Evolutionary conservation across 2,329 filamentous ascomycete species (phyloP).

Genomic region (Apiospora arundinis): DNA sequence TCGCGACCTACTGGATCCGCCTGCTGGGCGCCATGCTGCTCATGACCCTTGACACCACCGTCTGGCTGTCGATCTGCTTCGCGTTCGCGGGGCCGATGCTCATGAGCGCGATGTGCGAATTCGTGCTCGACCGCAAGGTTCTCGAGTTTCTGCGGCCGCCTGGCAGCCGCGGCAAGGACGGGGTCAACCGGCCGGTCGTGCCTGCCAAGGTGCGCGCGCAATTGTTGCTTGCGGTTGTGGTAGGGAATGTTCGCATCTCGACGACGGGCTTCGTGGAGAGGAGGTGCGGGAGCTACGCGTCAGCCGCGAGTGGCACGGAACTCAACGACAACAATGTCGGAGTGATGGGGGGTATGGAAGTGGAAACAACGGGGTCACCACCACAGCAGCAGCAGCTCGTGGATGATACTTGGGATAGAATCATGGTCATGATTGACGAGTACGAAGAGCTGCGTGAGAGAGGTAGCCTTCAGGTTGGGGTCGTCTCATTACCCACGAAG

Average conservation of each 20-base stretch:
- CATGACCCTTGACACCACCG: conserved; percentile 35
- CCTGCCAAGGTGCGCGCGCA: conserved; percentile 34
- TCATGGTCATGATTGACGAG: conserved; percentile 40
- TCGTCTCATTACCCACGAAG: conserved; percentile 36
- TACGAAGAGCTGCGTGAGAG: conserved; percentile 28
- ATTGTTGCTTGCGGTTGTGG: conserved; percentile 38
- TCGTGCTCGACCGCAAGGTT: conserved; percentile 38
- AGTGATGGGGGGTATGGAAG: neutral
- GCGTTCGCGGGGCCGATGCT: conserved; percentile 40
- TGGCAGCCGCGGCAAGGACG: neutral
- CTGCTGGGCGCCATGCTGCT: conserved; percentile 35
- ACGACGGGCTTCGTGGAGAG: conserved; percentile 32
- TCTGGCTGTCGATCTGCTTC: conserved; percentile 39
- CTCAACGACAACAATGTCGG: neutral
- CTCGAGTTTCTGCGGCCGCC: conserved; percentile 37
- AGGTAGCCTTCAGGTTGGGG: conserved; percentile 21
- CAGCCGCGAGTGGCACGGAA: conserved; percentile 4
- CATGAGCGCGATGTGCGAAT: conserved; percentile 39
- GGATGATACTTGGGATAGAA: conserved; percentile 37
- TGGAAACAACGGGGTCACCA: neutral
- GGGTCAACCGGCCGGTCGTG: conserved; percentile 26
- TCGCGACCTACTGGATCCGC: conserved; percentile 36
- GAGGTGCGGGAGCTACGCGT: conserved; percentile 20
- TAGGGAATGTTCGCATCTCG: conserved; percentile 41
- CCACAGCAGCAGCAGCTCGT: conserved; percentile 8